Evolutionary conservation across 768 basidiomycete species (phyloP).

Genomic region (Hericium coralloides): DNA sequence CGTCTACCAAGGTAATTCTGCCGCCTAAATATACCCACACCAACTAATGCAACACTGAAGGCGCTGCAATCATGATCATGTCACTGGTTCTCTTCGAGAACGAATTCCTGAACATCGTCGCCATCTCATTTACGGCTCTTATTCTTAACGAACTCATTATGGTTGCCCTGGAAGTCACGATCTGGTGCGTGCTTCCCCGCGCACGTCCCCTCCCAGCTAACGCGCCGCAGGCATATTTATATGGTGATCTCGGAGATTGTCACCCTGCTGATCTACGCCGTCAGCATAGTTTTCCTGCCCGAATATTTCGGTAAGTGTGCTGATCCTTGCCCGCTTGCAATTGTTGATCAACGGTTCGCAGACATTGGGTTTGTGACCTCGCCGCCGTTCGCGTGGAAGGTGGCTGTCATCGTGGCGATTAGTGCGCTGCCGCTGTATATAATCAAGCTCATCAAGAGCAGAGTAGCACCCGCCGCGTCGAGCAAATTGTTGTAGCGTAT

Average conservation of each 20-base stretch:
- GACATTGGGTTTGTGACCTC: slow-evolving; percentile 92
- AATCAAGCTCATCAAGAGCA: slow-evolving; percentile 78
- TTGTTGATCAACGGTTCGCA: slow-evolving; percentile 22
- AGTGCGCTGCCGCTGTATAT: slow-evolving; percentile 89
- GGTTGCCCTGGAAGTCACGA: slow-evolving; percentile 97
- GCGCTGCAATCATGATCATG: slow-evolving; percentile 98
- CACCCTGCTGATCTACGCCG: slow-evolving; percentile 80
- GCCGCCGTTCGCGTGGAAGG: slow-evolving; percentile 85
- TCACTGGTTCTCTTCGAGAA: slow-evolving; percentile 94
- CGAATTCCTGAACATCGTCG: slow-evolving; percentile 96
- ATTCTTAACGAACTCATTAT: slow-evolving; percentile 97
- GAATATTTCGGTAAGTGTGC: slow-evolving; percentile 85
- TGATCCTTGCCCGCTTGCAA: not conserved
- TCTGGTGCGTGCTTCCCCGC: slow-evolving; percentile 47
- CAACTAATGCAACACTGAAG: slow-evolving; percentile 30
- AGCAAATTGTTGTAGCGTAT: slow-evolving; percentile 68
- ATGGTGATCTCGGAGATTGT: slow-evolving; percentile 91
- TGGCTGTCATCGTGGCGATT: slow-evolving; percentile 89
- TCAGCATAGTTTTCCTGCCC: slow-evolving; percentile 89
- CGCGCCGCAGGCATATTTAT: slow-evolving; percentile 68
- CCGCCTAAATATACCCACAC: not conserved
- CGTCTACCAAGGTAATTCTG: slow-evolving; percentile 76
- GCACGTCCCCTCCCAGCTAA: not conserved
- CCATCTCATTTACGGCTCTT: slow-evolving; percentile 95
- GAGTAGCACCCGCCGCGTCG: slow-evolving; percentile 86